Conservation (phyloP, 2,329 filamentous ascomycete genomes). For the Rugonectria rugulosa region DNA sequence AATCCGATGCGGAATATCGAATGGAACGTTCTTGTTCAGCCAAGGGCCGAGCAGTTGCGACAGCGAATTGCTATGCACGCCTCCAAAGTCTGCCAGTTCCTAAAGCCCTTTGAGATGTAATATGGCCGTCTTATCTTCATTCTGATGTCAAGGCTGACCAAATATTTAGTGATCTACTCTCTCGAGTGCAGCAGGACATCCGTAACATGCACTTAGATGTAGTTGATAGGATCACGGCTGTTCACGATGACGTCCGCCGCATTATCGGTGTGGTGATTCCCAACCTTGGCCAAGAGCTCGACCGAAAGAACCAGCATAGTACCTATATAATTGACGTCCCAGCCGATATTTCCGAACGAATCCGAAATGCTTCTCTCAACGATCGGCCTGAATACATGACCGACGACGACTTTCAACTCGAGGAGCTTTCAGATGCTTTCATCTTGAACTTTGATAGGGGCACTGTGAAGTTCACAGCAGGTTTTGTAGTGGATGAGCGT, state of each 20-base stretch:
- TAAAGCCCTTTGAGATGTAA: constrained; percentile 49
- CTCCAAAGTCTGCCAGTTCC: constrained; percentile 42
- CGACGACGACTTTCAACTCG: constrained; percentile 34
- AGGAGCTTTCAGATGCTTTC: constrained; percentile 44
- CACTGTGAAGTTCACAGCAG: constrained; percentile 35
- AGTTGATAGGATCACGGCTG: constrained; percentile 31
- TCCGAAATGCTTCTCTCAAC: constrained; percentile 34
- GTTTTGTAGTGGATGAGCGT: constrained; percentile 38
- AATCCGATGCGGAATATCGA: constrained; percentile 44
- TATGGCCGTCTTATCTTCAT: too few species aligned
- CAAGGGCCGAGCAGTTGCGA: constrained; percentile 42
- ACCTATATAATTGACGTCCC: constrained; percentile 32
- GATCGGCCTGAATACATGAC: constrained; percentile 28
- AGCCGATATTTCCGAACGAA: constrained; percentile 31
- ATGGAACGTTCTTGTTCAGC: constrained; percentile 47
- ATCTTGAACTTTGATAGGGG: constrained; percentile 39
- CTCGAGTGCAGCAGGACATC: constrained; percentile 41
- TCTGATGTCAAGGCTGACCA: constrained; percentile 2
- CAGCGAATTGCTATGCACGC: constrained; percentile 45
- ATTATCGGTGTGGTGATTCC: constrained; percentile 39
- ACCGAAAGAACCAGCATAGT: constrained; percentile 27
- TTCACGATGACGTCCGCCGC: constrained; percentile 32
- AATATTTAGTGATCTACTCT: constrained; percentile 41
- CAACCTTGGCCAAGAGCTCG: constrained; percentile 35
- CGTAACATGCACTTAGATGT: constrained; percentile 37